Conservation (phyloP, 371 early-diverging fungal genomes). For the Circinella umbellata region DNA sequence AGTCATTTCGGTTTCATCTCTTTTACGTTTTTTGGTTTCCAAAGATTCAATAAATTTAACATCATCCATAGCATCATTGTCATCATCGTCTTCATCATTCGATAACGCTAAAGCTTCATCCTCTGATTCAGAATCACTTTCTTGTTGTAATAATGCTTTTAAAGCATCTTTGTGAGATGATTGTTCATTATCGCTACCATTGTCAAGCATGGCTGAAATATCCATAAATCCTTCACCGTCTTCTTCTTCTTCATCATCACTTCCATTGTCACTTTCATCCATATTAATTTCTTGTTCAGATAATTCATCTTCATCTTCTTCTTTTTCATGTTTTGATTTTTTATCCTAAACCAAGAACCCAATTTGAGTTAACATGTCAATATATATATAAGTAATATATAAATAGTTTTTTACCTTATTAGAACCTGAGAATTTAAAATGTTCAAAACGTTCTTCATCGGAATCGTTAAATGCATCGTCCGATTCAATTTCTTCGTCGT, state of each 20-base stretch:
- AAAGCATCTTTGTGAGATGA: constrained; percentile 43
- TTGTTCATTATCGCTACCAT: constrained; percentile 37
- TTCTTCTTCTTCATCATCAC: constrained; percentile 56
- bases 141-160: constrained; percentile 29
- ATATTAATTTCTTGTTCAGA: constrained; percentile 46
- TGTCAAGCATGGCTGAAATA: constrained; percentile 63
- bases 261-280: constrained; percentile 55
- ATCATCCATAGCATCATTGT: constrained; percentile 39
- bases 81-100: constrained; percentile 45
- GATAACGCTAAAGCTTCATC: constrained; percentile 21
- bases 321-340: constrained; percentile 11
- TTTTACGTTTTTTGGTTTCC: constrained; percentile 52
- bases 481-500: constrained; percentile 93
- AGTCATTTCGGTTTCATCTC: constrained; percentile 42
- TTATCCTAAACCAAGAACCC: constrained; percentile 10
- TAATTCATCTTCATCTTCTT: constrained; percentile 21
- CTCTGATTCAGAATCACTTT: constrained; percentile 42
- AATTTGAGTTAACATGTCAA: too few relatives aligned
- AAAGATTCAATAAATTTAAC: constrained; percentile 54
- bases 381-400: too few relatives aligned
- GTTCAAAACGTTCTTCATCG: constrained; percentile 84
- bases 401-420: constrained; percentile 33
- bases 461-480: constrained; percentile 88
- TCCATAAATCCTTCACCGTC: constrained; percentile 62
- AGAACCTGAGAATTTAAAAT: constrained; percentile 62